A percentile compares a stretch with the other conserved stretches of the same genome.
These are phyloP conservation scores for Danielia reshetovae DNA, from an alignment of 805 yeast genomes.

Conservation along the genomic window DNA sequence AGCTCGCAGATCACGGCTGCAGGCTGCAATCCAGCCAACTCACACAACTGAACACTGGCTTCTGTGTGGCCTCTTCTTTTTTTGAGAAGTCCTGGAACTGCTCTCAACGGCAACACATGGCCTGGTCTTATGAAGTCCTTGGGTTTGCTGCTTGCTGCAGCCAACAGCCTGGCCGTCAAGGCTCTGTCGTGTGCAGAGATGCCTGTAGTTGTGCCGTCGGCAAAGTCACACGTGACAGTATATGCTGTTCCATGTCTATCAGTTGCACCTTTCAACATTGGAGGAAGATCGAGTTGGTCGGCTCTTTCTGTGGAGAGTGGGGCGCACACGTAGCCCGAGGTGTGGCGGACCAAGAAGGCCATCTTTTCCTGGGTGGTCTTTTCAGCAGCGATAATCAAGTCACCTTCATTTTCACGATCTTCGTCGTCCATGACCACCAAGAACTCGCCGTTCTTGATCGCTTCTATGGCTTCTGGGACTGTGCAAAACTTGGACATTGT, in stretches of 20 bases:
- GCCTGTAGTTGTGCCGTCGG: conserved; percentile 93
- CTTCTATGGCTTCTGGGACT: conserved; percentile 69
- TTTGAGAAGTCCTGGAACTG: conserved; percentile 77
- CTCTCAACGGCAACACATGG: conserved; percentile 89
- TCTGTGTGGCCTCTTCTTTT: conserved; percentile 94
- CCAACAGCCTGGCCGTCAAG: conserved; percentile 69
- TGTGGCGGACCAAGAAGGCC: conserved; percentile 89
- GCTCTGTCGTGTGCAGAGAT: conserved; percentile 94
- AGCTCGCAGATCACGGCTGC: conserved; percentile 93
- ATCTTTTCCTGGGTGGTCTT: conserved; percentile 72
- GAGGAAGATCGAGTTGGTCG: conserved; percentile 72
- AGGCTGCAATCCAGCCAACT: conserved; percentile 70
- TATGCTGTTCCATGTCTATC: conserved; percentile 98
- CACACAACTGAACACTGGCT: conserved; percentile 87
- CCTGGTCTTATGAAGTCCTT: conserved; percentile 86
- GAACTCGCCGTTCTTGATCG: conserved; percentile 68
- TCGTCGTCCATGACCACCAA: conserved; percentile 97
- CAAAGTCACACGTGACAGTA: conserved; percentile 85
- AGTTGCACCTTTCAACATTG: conserved; percentile 55
- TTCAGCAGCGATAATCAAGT: conserved; percentile 89
- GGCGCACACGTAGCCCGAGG: conserved; percentile 91
- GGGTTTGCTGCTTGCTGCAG: conserved; percentile 53
- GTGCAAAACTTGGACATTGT: conserved; percentile 38
- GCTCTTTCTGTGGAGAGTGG: conserved; percentile 80
- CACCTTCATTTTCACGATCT: conserved; percentile 96